Percentiles rank a stretch among this genome's conserved stretches.
Evolutionary conservation across 495 filamentous ascomycete genomes (phyloP).

Genomic region (Aspergillus leporis): DNA sequence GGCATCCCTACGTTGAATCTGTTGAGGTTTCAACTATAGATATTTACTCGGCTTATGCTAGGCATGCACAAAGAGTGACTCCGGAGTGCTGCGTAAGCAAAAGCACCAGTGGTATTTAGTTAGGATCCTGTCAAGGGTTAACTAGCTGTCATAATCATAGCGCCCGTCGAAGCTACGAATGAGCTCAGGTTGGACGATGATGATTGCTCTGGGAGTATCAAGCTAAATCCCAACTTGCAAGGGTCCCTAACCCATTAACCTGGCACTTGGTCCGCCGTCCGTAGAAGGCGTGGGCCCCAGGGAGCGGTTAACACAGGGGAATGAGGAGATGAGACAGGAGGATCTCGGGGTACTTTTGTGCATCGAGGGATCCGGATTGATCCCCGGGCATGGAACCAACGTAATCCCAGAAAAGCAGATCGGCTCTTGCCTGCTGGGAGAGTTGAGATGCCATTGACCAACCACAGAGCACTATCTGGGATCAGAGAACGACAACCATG

Average conservation of each 20-base stretch:
- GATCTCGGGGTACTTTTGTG: constrained; percentile 9
- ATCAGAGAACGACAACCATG: constrained; percentile 2
- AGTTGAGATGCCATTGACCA: constrained; percentile 17
- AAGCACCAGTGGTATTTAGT: background rate
- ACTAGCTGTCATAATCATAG: constrained; percentile 1
- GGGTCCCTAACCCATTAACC: constrained; percentile 18
- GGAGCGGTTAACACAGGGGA: constrained; percentile 6
- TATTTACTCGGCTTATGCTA: background rate
- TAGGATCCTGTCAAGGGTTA: background rate
- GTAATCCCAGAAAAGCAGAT: constrained; percentile 18
- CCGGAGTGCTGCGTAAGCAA: background rate
- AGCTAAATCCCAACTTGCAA: constrained; percentile 5
- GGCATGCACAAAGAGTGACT: background rate
- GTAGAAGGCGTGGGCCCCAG: constrained; percentile 8
- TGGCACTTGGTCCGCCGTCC: constrained; percentile 12
- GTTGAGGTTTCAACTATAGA: background rate
- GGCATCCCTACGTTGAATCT: background rate
- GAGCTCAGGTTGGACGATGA: background rate
- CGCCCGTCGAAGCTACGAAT: background rate
- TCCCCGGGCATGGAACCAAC: constrained; percentile 1
- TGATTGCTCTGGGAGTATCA: background rate
- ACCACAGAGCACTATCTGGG: constrained; percentile 13
- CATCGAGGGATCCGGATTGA: background rate
- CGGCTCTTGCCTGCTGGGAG: constrained; percentile 12
- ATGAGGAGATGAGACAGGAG: constrained; percentile 1